Percentiles rank a stretch among this genome's conserved stretches.
Evolutionary conservation across 2,329 filamentous ascomycete species (phyloP).

Genomic region (Exophiala sp.): DNA sequence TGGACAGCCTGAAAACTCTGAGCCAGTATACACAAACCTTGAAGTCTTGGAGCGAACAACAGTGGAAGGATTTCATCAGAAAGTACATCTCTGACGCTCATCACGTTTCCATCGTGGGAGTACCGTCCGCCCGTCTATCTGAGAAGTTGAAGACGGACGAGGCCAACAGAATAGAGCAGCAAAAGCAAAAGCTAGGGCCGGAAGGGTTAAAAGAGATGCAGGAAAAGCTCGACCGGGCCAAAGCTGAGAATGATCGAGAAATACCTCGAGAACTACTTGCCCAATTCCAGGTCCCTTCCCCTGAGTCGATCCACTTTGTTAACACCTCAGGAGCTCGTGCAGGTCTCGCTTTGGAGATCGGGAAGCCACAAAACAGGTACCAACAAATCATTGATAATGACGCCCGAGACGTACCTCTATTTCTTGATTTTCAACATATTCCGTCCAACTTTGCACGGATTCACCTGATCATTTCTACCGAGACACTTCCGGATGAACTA

Average conservation of each 20-base stretch:
- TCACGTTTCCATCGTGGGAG: conserved; percentile 81
- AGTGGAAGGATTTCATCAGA: conserved; percentile 77
- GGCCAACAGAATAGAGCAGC: conserved; percentile 67
- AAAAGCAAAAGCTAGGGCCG: conserved; percentile 72
- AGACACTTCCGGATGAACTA: conserved; percentile 68
- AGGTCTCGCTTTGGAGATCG: conserved; percentile 67
- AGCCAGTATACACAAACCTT: conserved; percentile 57
- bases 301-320: conserved; percentile 92
- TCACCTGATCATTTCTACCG: conserved; percentile 71
- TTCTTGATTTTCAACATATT: conserved; percentile 95
- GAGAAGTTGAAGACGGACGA: conserved; percentile 77
- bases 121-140: conserved; percentile 73
- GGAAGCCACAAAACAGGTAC: conserved; percentile 59
- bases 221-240: conserved; percentile 72
- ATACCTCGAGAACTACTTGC: conserved; percentile 80
- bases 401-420: conserved; percentile 62
- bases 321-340: conserved; percentile 77
- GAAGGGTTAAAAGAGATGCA: conserved; percentile 71
- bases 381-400: conserved; percentile 72
- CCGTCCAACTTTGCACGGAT: conserved; percentile 88
- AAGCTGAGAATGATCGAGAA: conserved; percentile 78
- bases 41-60: conserved; percentile 69
- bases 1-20: conserved; percentile 52
- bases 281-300: conserved; percentile 72
- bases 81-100: conserved; percentile 80